Evolutionary conservation across 139 green algal genomes (phyloP).

Genomic region (Micractinium sp.): DNA sequence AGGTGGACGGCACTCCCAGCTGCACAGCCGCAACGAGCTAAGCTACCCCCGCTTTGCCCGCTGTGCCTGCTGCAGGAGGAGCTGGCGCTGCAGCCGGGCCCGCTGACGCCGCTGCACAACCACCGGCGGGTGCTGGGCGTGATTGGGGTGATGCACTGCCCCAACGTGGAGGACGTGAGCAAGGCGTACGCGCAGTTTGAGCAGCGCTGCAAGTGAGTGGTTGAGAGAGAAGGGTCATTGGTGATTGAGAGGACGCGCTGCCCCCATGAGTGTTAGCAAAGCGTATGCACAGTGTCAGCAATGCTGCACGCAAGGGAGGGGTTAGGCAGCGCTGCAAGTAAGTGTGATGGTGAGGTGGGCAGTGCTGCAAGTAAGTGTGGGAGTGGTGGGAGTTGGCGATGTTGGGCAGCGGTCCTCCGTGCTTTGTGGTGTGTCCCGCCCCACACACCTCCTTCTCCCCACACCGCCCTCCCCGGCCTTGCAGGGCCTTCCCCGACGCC

Average conservation of each 20-base stretch:
- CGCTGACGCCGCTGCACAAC: slow-evolving; percentile 64
- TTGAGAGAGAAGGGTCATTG: background rate
- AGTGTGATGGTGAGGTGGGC: background rate
- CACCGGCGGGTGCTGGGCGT: slow-evolving; percentile 75
- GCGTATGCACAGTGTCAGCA: slow-evolving; percentile 66
- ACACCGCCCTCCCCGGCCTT: background rate
- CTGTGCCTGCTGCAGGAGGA: slow-evolving; percentile 47
- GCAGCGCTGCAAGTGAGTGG: slow-evolving; percentile 41
- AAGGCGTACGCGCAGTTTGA: slow-evolving; percentile 66
- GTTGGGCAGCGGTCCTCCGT: background rate
- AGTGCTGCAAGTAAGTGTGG: background rate
- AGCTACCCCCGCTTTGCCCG: background rate
- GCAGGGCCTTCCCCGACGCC: slow-evolving; percentile 72
- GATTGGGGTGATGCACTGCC: slow-evolving; percentile 83
- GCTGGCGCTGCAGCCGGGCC: slow-evolving; percentile 37
- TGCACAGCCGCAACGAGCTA: too few relatives aligned
- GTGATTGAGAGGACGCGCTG: slow-evolving; percentile 84
- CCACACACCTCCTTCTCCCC: background rate
- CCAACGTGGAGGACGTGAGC: slow-evolving; percentile 50
- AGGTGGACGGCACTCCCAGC: too few relatives aligned
- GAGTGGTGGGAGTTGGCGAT: background rate
- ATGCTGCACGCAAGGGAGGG: too few relatives aligned
- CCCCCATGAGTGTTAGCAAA: slow-evolving; percentile 46
- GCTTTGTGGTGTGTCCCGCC: background rate
- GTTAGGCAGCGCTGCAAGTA: slow-evolving; percentile 47